phyloP scores from a whole-genome alignment of 345 rosid species.

The Arabis alpina region DNA sequence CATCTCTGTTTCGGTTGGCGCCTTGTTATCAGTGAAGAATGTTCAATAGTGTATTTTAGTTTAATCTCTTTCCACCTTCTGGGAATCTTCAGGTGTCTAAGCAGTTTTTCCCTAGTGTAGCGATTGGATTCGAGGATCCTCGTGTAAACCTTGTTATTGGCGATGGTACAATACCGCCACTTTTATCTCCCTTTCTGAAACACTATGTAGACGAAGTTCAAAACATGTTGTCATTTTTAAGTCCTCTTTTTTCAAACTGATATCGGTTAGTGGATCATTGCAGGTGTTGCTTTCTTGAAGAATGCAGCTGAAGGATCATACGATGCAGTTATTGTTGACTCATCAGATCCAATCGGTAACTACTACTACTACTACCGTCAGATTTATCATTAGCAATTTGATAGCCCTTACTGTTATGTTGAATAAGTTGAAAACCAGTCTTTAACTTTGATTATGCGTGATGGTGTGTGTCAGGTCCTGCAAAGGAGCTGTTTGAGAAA shows the following conservation, averaged over 20 bases:
- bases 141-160: constrained; percentile 64
- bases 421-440: neutral
- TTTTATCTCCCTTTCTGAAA: neutral
- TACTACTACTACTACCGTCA: neutral
- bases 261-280: neutral
- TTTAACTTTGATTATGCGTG: neutral
- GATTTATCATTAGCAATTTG: neutral
- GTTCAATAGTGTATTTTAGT: neutral
- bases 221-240: neutral
- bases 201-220: neutral
- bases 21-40: constrained; percentile 2
- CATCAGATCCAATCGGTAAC: constrained; percentile 65
- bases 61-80: constrained; percentile 3
- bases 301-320: constrained; percentile 55
- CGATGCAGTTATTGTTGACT: constrained; percentile 68
- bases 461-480: constrained; percentile 45
- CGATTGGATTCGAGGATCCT: constrained; percentile 68
- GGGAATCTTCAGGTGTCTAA: constrained; percentile 59
- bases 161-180: constrained; percentile 51
- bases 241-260: constrained; percentile 1
- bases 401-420: neutral
- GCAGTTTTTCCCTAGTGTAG: constrained; percentile 73
- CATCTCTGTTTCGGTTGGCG: constrained; percentile 4
- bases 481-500: constrained; percentile 56
- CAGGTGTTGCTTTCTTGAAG: constrained; percentile 63